A percentile compares a stretch with the other conserved stretches of the same genome.
phyloP scores from a whole-genome alignment of 2,329 filamentous ascomycete genomes.

The Xylariaceae sp. region DNA sequence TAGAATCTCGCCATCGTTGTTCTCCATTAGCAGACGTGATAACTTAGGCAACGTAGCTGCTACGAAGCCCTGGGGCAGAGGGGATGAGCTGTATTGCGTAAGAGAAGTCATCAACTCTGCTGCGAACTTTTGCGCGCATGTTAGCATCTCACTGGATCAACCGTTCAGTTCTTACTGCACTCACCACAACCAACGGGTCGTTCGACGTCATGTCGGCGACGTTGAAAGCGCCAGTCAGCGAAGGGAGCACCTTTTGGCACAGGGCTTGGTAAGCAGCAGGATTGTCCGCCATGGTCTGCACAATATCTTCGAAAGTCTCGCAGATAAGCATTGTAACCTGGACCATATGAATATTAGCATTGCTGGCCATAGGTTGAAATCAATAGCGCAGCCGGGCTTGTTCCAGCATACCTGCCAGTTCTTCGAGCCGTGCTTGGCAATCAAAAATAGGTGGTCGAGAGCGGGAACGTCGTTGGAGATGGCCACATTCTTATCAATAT shows the following conservation, averaged over 20 bases:
- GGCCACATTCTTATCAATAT: slow-evolving; percentile 69
- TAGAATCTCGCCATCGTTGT: slow-evolving; percentile 80
- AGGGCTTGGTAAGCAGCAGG: slow-evolving; percentile 68
- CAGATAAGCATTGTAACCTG: slow-evolving; percentile 73
- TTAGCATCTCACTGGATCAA: slow-evolving; percentile 19
- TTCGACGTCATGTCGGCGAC: slow-evolving; percentile 81
- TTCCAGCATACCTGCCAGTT: slow-evolving; percentile 66
- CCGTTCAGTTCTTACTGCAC: slow-evolving; percentile 22
- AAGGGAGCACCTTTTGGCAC: slow-evolving; percentile 81
- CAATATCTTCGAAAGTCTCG: slow-evolving; percentile 88
- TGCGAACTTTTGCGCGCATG: slow-evolving; percentile 52
- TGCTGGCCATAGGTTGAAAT: background rate
- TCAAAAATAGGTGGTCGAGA: slow-evolving; percentile 76
- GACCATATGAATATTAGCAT: slow-evolving; percentile 9
- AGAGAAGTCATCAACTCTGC: slow-evolving; percentile 78
- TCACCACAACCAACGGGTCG: slow-evolving; percentile 70
- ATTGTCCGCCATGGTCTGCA: slow-evolving; percentile 57
- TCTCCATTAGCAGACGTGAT: slow-evolving; percentile 73
- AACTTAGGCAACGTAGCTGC: slow-evolving; percentile 82
- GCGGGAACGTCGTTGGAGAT: slow-evolving; percentile 68
- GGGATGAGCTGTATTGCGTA: slow-evolving; percentile 75
- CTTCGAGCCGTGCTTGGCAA: slow-evolving; percentile 79
- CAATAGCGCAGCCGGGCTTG: background rate
- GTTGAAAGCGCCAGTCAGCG: slow-evolving; percentile 82
- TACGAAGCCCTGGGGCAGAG: slow-evolving; percentile 81